Base-by-base conservation (phyloP, 1,284 basidiomycete genomes). In the Leccinum insolens region DNA sequence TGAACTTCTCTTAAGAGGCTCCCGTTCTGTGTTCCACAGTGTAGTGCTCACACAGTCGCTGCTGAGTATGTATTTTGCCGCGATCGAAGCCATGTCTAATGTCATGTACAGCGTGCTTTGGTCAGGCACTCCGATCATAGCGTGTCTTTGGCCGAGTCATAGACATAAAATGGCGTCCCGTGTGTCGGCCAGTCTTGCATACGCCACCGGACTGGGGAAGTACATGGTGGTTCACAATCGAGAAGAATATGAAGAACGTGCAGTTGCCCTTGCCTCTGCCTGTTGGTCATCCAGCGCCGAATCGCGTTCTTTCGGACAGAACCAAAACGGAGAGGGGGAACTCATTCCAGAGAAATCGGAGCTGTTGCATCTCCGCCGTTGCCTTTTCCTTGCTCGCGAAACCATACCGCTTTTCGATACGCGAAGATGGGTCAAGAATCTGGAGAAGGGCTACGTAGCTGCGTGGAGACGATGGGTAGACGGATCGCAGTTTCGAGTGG, bases 31-130 rank as follows among this genome's bases (percentile, higher is more conserved):
- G 55, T 39, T 22, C 3, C 65, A 65, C 55, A 86, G 84, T 89
- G 88, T 75, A 88, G 86, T 68, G 88, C 88, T 5, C 88, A 89
- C 70, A 89, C 88, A 9, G 85, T 87, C 14, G 86, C 87, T 7
- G 84, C 85, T 15, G 88, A 89, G 85, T 86, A 68, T 65, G 84
- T 77, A 34, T 57, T 9, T 34, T 64, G 6, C 34, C n/a, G 28
- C 17, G 34, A 64, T 5, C 3, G 14, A 55, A 3, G 2, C 3
- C 57, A 7, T 62, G 20, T 62, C 67, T 77, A 14, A 78, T 17
- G 4, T 39, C 11, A 11, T 49, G 28, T 2, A 46, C 70, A 84
- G 85, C 71, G 84, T 89, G 44, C 76, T 89, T 34, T 89, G 88
- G 88, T 81, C 84, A 2, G 87, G 85, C 8, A 89, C 88, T 2